Conservation (phyloP, 179 eudicot species). For the Nepenthes alata region DNA sequence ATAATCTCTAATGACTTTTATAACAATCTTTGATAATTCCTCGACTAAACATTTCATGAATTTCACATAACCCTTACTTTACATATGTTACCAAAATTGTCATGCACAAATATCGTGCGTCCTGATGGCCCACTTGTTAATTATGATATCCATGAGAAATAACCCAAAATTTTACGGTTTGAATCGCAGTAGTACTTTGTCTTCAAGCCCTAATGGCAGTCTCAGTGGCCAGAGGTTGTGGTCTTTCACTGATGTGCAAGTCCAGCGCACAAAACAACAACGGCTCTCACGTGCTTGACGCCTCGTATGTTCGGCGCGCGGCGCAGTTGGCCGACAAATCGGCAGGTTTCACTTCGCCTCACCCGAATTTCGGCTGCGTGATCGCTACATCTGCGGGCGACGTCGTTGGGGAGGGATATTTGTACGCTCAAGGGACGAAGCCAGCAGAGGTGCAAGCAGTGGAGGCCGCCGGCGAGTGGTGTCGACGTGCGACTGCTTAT, state of each 20-base stretch:
- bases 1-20: too few relatives aligned
- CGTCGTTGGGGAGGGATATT: constrained; percentile 68
- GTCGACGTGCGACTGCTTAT: constrained; percentile 74
- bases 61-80: too few relatives aligned
- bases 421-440: constrained; percentile 82
- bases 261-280: constrained; percentile 11
- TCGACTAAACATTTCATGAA: too few relatives aligned
- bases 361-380: constrained; percentile 93
- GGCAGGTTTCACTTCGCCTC: constrained; percentile 84
- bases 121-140: too few relatives aligned
- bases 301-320: constrained; percentile 59
- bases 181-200: too few relatives aligned
- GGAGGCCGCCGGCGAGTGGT: constrained; percentile 54
- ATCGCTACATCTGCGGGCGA: constrained; percentile 32
- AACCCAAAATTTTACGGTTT: too few relatives aligned
- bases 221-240: constrained; percentile 14
- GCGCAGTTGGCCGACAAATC: constrained; percentile 78
- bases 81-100: too few relatives aligned
- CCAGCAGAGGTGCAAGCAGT: constrained; percentile 83
- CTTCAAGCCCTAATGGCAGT: constrained; percentile 12
- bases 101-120: too few relatives aligned
- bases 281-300: constrained; percentile 43
- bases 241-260: constrained; percentile 17
- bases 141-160: too few relatives aligned
- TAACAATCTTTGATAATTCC: too few relatives aligned